Evolutionary conservation across 352 stramenopile genomes (phyloP).

Genomic region (Pythium phragmitis): DNA sequence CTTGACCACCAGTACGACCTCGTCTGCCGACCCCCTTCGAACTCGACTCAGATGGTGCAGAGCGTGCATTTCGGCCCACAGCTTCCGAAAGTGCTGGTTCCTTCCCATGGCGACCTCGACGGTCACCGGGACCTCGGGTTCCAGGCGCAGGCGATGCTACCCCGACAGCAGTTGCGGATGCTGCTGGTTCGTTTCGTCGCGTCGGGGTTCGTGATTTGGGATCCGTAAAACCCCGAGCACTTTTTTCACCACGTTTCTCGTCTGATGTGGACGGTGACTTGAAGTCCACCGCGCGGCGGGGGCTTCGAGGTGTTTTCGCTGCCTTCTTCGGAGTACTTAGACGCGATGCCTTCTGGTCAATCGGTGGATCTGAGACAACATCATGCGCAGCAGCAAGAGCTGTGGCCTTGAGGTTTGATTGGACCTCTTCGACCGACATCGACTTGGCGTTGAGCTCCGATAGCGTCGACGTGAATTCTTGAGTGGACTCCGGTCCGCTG

Average conservation of each 20-base stretch:
- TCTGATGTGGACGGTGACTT: slow-evolving; percentile 9
- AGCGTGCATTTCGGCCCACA: background rate
- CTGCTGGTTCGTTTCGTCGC: slow-evolving; percentile 9
- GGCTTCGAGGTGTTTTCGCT: slow-evolving; percentile 13
- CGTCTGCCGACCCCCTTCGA: slow-evolving; percentile 4
- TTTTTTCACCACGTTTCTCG: slow-evolving; percentile 15
- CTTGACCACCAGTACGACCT: background rate
- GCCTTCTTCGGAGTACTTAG: slow-evolving; percentile 5
- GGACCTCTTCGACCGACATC: slow-evolving; percentile 45
- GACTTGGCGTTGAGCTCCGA: slow-evolving; percentile 74
- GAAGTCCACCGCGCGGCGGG: slow-evolving; percentile 2
- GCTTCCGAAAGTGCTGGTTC: background rate
- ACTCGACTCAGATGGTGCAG: background rate
- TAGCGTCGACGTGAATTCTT: slow-evolving; percentile 48
- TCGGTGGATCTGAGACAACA: slow-evolving; percentile 7
- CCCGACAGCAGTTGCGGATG: background rate
- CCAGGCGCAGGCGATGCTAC: slow-evolving; percentile 4
- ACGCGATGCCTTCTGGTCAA: background rate
- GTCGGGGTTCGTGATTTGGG: slow-evolving; percentile 6
- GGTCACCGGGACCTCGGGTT: background rate
- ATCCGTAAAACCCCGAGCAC: background rate
- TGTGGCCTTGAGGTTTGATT: slow-evolving; percentile 27
- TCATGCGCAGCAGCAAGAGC: slow-evolving; percentile 27
- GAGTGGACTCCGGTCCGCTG: background rate
- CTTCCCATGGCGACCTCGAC: slow-evolving; percentile 5